Percentiles rank a stretch among this genome's conserved stretches.
Evolutionary conservation across 2,329 filamentous ascomycete genomes (phyloP).

Genomic region (Orbilia oligospora): DNA sequence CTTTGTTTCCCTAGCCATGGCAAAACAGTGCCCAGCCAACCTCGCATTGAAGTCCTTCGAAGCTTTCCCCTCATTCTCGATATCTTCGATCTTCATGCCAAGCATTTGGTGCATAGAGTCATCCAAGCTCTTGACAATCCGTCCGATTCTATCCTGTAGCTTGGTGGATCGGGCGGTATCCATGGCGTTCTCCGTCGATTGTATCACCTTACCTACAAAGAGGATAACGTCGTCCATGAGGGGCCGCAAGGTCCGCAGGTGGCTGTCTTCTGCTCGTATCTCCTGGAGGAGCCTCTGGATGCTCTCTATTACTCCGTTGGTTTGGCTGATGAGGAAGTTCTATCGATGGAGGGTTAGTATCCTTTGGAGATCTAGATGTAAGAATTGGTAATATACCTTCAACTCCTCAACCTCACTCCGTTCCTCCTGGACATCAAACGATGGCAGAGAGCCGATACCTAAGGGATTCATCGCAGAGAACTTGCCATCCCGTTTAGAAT

Average conservation of each 20-base stretch:
- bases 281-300: slow-evolving; percentile 85
- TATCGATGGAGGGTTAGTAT: slow-evolving; percentile 30
- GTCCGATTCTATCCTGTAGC: slow-evolving; percentile 66
- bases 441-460: slow-evolving; percentile 46
- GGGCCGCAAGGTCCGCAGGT: slow-evolving; percentile 74
- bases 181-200: slow-evolving; percentile 75
- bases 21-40: slow-evolving; percentile 86
- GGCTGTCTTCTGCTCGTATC: slow-evolving; percentile 75
- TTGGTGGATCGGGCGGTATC: slow-evolving; percentile 37
- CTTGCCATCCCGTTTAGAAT: slow-evolving; percentile 50
- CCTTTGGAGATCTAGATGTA: not conserved
- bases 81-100: slow-evolving; percentile 75
- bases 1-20: slow-evolving; percentile 85
- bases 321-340: slow-evolving; percentile 77
- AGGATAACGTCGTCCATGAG: slow-evolving; percentile 77
- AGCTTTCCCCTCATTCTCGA: slow-evolving; percentile 73
- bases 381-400: slow-evolving; percentile 15
- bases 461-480: slow-evolving; percentile 54
- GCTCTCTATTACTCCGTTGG: slow-evolving; percentile 81
- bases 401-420: slow-evolving; percentile 56
- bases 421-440: slow-evolving; percentile 58
- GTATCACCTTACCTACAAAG: slow-evolving; percentile 79
- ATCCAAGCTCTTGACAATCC: slow-evolving; percentile 72
- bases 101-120: slow-evolving; percentile 75
- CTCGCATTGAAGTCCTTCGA: slow-evolving; percentile 76